A percentile compares a stretch with the other conserved stretches of the same genome.
Evolutionary conservation across 2,329 filamentous ascomycete species (phyloP).

Genomic region (Botryotinia convoluta): DNA sequence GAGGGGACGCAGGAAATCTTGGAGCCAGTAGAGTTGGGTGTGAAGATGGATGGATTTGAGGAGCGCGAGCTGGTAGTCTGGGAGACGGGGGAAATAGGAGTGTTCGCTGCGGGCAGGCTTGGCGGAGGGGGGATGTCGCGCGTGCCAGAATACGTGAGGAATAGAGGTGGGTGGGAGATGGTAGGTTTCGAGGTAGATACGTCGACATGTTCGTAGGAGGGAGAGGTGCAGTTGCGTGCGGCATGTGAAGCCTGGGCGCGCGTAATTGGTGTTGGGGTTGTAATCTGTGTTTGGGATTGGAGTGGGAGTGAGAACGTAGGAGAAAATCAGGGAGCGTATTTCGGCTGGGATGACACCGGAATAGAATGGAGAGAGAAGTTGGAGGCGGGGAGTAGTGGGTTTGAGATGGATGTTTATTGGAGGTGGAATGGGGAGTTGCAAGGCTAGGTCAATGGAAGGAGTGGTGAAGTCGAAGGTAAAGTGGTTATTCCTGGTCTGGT

Average conservation of each 20-base stretch:
- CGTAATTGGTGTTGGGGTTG: conserved; percentile 20
- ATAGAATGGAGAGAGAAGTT: conserved; percentile 2
- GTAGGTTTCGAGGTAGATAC: conserved; percentile 31
- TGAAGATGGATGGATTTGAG: conserved; percentile 26
- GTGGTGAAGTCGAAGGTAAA: not conserved
- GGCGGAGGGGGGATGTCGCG: not conserved
- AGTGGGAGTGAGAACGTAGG: conserved; percentile 2
- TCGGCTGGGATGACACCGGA: conserved; percentile 1
- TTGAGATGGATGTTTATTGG: not conserved
- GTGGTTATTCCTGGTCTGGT: not conserved
- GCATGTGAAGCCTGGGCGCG: conserved; percentile 26
- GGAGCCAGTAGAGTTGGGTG: conserved; percentile 32
- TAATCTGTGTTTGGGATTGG: not conserved
- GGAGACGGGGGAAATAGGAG: conserved; percentile 20
- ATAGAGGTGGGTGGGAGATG: conserved; percentile 26
- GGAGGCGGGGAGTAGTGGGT: not conserved
- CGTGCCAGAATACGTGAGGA: conserved; percentile 31
- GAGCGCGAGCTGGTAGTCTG: conserved; percentile 22
- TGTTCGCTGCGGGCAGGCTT: conserved; percentile 11
- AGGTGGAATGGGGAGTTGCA: not conserved
- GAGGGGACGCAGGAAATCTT: conserved; percentile 22
- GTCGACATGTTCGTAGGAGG: conserved; percentile 30
- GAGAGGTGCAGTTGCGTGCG: conserved; percentile 21
- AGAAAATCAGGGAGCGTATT: conserved; percentile 9
- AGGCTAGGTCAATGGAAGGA: not conserved